A percentile compares a stretch with the other conserved stretches of the same genome.
Conservation (phyloP, 495 filamentous ascomycete species). For the Aspergillus leporis region DNA sequence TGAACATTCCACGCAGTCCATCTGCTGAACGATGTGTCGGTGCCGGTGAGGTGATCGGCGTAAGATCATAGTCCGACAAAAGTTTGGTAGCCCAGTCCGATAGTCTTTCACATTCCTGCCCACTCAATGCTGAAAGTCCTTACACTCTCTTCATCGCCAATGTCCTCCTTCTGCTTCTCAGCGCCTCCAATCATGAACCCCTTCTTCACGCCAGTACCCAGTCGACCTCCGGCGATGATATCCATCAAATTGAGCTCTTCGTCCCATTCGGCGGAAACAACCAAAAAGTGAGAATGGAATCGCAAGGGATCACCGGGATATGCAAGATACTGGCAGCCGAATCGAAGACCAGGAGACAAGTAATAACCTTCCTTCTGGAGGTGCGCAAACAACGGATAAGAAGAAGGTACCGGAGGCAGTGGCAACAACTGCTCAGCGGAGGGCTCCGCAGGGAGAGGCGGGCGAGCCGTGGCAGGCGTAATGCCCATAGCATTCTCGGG, state of each 20-base stretch:
- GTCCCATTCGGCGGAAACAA: conserved; percentile 77
- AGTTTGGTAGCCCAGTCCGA: background rate
- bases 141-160: conserved; percentile 38
- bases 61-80: background rate
- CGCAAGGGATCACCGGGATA: conserved; percentile 94
- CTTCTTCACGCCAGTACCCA: conserved; percentile 96
- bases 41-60: background rate
- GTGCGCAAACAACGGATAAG: conserved; percentile 58
- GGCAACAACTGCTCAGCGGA: conserved; percentile 32
- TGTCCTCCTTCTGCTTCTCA: conserved; percentile 27
- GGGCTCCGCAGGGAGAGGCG: conserved; percentile 43
- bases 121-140: conserved; percentile 79
- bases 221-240: conserved; percentile 77
- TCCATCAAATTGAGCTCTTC: conserved; percentile 81
- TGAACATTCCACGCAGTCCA: background rate
- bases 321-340: conserved; percentile 89
- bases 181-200: conserved; percentile 82
- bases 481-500: conserved; percentile 38
- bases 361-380: conserved; percentile 81
- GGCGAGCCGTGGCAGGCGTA: conserved; percentile 62
- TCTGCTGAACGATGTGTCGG: background rate
- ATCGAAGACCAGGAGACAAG: conserved; percentile 86
- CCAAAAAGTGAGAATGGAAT: conserved; percentile 92
- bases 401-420: conserved; percentile 48
- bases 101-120: conserved; percentile 71